Evolutionary conservation across 129 eudicot genomes (phyloP), one percentile per base, ranked within the genome.

Genomic region (Sambucus nigra): DNA sequence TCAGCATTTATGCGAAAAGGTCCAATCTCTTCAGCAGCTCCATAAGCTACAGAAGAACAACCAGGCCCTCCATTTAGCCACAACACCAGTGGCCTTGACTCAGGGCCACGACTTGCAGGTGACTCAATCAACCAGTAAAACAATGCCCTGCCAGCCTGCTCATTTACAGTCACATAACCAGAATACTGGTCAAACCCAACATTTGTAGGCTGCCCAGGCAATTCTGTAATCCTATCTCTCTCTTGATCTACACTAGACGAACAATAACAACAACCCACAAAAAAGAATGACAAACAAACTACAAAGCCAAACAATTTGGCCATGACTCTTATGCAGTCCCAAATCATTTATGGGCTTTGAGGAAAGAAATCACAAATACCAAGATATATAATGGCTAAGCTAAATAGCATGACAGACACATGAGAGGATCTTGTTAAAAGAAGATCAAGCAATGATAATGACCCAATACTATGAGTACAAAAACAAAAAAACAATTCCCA

Each of bases 21-120:
- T 15, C 99, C 99, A 50, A 92, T 70, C 51, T 92, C 99, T 84
- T 92, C 99, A 60, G 99, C 81, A 69, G 96, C 99, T 41, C 99
- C 99, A 77, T 77, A 92, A 65, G 96, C 99, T 28, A 92, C 88
- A 51, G 99, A 92, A 51, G 99, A 92, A 66, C 99, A 92, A 66
- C 99, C 99, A 39, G 99, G 99, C n/a, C 99, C 99, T 42, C 99
- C 99, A 86, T 92, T 92, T 22, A 92, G 96, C 99, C 99, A 92
- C 64, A 92, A 75, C 26, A 92, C 73, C 3, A 92, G 82, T 52
- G 99, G 99, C 65, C 89, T 92, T 24, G 82, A 61, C 49, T 70
- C 63, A 13, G 96, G 91, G 21, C 52, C 57, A 33, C 93, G 70
- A 49, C 54, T 68, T 20, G 66, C 54, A 5, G 96, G 87, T 58